Conservation (phyloP, 306 rosid genomes). For the Sicyos baderoa region DNA sequence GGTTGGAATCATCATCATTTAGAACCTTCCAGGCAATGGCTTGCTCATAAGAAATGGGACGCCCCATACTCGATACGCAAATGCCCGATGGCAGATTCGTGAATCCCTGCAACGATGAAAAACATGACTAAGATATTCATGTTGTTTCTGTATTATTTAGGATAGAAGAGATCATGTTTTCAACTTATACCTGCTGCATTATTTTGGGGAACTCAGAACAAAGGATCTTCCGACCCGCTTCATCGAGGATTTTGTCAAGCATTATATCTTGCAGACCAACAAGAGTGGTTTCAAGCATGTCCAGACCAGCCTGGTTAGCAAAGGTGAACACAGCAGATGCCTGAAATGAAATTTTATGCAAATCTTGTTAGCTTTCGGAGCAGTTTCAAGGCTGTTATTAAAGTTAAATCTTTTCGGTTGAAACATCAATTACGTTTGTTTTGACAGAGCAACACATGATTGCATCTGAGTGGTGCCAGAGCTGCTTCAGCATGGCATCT, state of each 20-base stretch:
- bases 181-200: conserved; percentile 67
- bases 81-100: conserved; percentile 73
- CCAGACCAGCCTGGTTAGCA: conserved; percentile 93
- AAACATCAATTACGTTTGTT: conserved; percentile 44
- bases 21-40: conserved; percentile 93
- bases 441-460: conserved; percentile 89
- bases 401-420: not conserved
- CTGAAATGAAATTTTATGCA: conserved; percentile 32
- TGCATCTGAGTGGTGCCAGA: conserved; percentile 88
- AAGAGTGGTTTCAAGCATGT: conserved; percentile 94
- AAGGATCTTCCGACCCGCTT: conserved; percentile 72
- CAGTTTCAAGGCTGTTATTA: not conserved
- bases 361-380: not conserved
- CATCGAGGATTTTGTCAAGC: conserved; percentile 92
- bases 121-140: not conserved
- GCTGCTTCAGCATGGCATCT: conserved; percentile 77
- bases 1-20: conserved; percentile 77
- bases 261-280: conserved; percentile 91
- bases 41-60: conserved; percentile 80
- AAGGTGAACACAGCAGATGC: conserved; percentile 88
- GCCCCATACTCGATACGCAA: conserved; percentile 82
- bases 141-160: not conserved
- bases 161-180: not conserved
- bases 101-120: conserved; percentile 50
- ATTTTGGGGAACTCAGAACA: conserved; percentile 90